Conservation (phyloP, 2,329 filamentous ascomycete genomes). For the Colletotrichum sp. region DNA sequence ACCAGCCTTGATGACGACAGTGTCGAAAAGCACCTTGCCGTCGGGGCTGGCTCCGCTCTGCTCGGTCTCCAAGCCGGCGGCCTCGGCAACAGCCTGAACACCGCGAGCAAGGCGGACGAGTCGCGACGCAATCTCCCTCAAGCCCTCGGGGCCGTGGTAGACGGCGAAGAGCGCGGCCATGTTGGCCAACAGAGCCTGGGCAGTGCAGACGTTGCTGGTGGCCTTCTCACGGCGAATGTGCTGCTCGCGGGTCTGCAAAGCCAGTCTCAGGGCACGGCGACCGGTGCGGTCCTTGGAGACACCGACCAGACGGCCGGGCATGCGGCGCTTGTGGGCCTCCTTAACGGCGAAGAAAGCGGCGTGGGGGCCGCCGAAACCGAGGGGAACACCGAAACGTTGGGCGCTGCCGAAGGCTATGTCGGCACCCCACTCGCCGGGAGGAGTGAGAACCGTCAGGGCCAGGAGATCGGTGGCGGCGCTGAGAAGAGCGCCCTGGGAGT, state of each 20-base stretch:
- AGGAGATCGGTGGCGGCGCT: conserved; percentile 89
- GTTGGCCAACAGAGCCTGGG: conserved; percentile 91
- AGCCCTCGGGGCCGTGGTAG: conserved; percentile 86
- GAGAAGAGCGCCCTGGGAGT: conserved; percentile 78
- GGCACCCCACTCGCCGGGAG: conserved; percentile 92
- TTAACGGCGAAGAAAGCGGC: conserved; percentile 94
- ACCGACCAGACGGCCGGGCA: conserved; percentile 88
- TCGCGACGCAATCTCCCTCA: conserved; percentile 83
- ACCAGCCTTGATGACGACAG: conserved; percentile 68
- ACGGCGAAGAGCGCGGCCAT: conserved; percentile 95
- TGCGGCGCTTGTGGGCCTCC: conserved; percentile 92
- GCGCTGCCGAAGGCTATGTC: conserved; percentile 95
- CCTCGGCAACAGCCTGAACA: conserved; percentile 67
- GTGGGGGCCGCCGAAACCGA: conserved; percentile 93
- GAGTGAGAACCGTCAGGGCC: conserved; percentile 83
- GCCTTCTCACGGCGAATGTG: conserved; percentile 96
- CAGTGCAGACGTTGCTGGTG: conserved; percentile 96
- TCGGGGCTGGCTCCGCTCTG: conserved; percentile 60
- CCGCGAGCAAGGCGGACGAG: conserved; percentile 74
- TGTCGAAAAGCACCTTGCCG: conserved; percentile 75
- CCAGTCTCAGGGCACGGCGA: conserved; percentile 78
- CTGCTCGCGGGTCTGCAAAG: conserved; percentile 92
- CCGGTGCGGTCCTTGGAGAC: conserved; percentile 90
- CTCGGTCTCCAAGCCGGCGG: conserved; percentile 67
- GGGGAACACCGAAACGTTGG: conserved; percentile 88